Evolutionary conservation across 768 basidiomycete species (phyloP).

Genomic region (Trametes sanguinea): DNA sequence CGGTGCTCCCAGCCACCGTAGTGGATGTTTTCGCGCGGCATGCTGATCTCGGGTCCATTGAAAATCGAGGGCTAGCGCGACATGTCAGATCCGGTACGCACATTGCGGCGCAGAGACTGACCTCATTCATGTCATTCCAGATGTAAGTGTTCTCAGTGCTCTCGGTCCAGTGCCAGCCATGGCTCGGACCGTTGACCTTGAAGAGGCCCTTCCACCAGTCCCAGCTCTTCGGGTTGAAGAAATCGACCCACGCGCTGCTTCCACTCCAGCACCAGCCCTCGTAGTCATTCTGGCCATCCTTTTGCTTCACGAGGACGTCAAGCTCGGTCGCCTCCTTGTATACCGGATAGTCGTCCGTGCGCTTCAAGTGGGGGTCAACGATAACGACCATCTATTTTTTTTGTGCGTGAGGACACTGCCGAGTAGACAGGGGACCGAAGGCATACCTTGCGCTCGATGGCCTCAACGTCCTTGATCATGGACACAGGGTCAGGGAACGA

Average conservation of each 20-base stretch:
- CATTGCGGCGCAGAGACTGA: conserved; percentile 33
- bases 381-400: conserved; percentile 91
- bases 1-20: conserved; percentile 97
- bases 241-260: conserved; percentile 95
- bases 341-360: conserved; percentile 72
- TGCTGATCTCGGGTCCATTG: conserved; percentile 94
- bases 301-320: conserved; percentile 80
- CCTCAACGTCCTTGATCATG: conserved; percentile 90
- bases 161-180: conserved; percentile 73
- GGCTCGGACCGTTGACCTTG: conserved; percentile 55
- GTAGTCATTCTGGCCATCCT: conserved; percentile 79
- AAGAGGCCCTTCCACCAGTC: conserved; percentile 90
- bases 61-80: conserved; percentile 86
- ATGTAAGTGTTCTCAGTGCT: conserved; percentile 86
- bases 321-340: conserved; percentile 83
- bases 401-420: not conserved
- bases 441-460: conserved; percentile 77
- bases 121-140: conserved; percentile 99
- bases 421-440: not conserved
- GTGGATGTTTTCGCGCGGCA: conserved; percentile 78
- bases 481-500: conserved; percentile 92
- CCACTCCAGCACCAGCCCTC: conserved; percentile 99
- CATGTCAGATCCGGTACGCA: not conserved
- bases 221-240: conserved; percentile 90
- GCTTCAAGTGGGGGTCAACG: conserved; percentile 95